Evolutionary conservation across 352 stramenopile species (phyloP), one percentile per base, ranked within the genome.

Genomic region (Phytopythium sindhum): DNA sequence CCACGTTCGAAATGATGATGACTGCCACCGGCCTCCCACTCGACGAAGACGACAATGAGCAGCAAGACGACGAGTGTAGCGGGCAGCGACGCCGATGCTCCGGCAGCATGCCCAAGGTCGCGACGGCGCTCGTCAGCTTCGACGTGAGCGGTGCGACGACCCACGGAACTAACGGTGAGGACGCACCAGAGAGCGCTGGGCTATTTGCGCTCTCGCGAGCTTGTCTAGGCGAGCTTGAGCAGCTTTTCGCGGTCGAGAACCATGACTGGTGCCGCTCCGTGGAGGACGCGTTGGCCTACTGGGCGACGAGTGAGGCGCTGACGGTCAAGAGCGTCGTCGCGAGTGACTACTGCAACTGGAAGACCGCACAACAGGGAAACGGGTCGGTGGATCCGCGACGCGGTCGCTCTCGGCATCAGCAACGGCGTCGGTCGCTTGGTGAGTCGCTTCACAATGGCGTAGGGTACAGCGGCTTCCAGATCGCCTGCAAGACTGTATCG

Each of bases 311-410:
- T 15, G 45, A 24, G 15, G 41, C 53, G 31, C 26, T 63, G 7
- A 37, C 31, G 1, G 56, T 63, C 11, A 48, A 70, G 60, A 68
- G 63, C 42, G 54, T 74, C 37, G 64, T 74, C 9, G 65, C 68
- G 26, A 74, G 68, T 21, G 65, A 74, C 64, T 74, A 72, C 33
- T 74, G 64, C 52, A 64, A 55, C 39, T 71, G 68, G 68, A 66
- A 60, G 45, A 12, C 51, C 0, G 41, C 10, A 2, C 26, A 61
- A 0, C 21, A 37, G 2, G 37, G n/a, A 11, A 10, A 6, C 23
- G 44, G 23, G 44, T 19, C 44, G 23, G 17, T 11, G 21, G 44
- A 28, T 10, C 21, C 23, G 7, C 12, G 26, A 26, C 23, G 24
- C 19, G 23, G 51, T 29, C 12, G 26, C 17, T 26, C 24, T 5